Conservation (phyloP, 1,139 yeast genomes). For the Zygosaccharomyces sapae region DNA sequence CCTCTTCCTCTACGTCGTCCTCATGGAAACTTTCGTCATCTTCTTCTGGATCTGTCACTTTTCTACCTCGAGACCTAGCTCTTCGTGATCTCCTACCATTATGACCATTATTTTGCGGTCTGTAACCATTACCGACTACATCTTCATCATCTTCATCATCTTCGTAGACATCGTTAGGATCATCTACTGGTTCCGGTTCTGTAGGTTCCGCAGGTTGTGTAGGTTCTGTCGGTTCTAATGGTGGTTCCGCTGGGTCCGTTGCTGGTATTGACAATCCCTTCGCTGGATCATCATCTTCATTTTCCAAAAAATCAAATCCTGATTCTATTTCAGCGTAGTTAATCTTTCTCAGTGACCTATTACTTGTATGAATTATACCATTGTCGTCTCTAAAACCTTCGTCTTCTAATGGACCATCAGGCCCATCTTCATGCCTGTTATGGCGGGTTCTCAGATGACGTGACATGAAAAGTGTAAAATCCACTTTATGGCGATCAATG, state of each 20-base stretch:
- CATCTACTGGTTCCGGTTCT: neutral
- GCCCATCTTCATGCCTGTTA: constrained; percentile 10
- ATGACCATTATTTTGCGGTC: constrained; percentile 11
- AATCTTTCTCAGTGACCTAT: constrained; percentile 32
- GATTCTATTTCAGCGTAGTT: constrained; percentile 37
- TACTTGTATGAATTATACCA: constrained; percentile 32
- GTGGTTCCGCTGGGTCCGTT: neutral
- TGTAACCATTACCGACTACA: constrained; percentile 17
- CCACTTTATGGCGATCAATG: neutral
- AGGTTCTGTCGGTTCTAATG: constrained; percentile 13
- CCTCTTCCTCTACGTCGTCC: constrained; percentile 33
- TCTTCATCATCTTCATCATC: constrained; percentile 26
- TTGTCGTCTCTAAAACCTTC: constrained; percentile 29
- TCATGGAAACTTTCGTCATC: constrained; percentile 34
- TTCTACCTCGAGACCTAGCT: constrained; percentile 12
- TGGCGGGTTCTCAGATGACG: constrained; percentile 25
- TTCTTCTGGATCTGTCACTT: constrained; percentile 23
- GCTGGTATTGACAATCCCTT: neutral
- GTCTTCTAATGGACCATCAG: constrained; percentile 8
- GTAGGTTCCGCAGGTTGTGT: constrained; percentile 21
- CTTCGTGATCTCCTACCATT: constrained; percentile 24
- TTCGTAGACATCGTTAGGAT: constrained; percentile 7
- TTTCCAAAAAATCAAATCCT: constrained; percentile 34
- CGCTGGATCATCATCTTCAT: constrained; percentile 19
- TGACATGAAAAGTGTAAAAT: constrained; percentile 19